Evolutionary conservation across 1,139 yeast genomes (phyloP), one percentile per base, ranked within the genome.

Genomic region (Hansenula sp.): DNA sequence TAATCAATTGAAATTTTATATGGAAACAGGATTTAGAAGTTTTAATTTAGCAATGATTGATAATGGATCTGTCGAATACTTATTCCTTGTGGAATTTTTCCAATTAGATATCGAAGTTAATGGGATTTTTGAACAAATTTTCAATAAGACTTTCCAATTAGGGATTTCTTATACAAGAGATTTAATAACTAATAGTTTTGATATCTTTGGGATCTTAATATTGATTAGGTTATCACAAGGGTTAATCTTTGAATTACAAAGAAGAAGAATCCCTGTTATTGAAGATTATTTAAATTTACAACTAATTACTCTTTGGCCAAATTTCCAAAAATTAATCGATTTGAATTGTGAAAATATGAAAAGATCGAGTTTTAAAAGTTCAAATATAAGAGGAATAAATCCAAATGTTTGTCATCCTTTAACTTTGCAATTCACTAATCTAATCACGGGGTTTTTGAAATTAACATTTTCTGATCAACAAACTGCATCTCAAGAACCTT

Each of bases 371-470:
- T 18, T 55, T 40, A 58, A 54, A 36, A 48, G 58, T 3, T 55
- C 58, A 32, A 61, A 51, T n/a, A 57, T 63, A 27, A 49, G 64
- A 29, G 55, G 58, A n/a, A 49, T 59, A 9, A 62, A 59, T 59
- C 62, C 62, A 38, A 70, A 55, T 58, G 70, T 62, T 38, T 93
- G 81, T 55, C 90, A 67, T 71, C 88, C 61, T 51, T 66, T 89
- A 21, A 88, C 98, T 0, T 91, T 88, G 54, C 87, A 86, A 46
- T 86, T 89, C 65, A 83, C 94, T 1, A 82, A 80, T 47, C 76
- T 85, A 45, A 57, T 91, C n/a, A 76, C 81, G 55, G 94, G 94
- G 2, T 65, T 91, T 28, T 68, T 90, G 44, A 79, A 80, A 41
- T 66, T 91, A 25, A 74, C 84, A 5, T 50, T 55, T 16, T 53